Evolutionary conservation across 1,284 basidiomycete species (phyloP), one percentile per base, ranked within the genome.

Genomic region (Cutaneotrichosporon sp.): DNA sequence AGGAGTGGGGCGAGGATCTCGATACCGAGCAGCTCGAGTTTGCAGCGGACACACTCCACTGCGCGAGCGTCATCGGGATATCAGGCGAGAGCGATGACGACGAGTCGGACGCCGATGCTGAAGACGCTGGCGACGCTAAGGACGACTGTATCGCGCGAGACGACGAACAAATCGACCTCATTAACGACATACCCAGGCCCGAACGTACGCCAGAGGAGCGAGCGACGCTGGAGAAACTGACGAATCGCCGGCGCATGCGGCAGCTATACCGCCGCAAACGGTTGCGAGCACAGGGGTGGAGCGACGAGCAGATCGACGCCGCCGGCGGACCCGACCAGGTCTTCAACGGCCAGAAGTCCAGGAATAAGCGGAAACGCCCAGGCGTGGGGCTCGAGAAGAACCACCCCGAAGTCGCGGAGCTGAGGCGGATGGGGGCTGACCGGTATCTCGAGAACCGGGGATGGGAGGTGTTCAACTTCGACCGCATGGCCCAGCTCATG

Each of bases 251-350:
- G 19, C 43, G 54, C 2, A 57, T 48, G 32, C 54, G 70, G 20
- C 59, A 61, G 27, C 51, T 43, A 31, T 63, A 64, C 20, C 55
- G 70, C 14, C 50, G 49, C 2, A 54, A 55, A 19, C 53, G 52
- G 46, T 56, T 69, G 17, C 7, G 58, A 11, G 46, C 56, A 4
- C 59, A 54, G 26, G 70, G 68, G 0, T 55, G 63, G 54, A 65
- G 57, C 4, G 46, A 44, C 17, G 52, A 57, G 27, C 54, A 60
- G 48, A 65, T 70, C 12, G 52, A 54, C 7, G 27, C 20, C 3
- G 49, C 38, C 11, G 66, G 68, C 11, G 68, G 66, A 7, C 60
- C 64, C 1, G 68, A 70, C 45, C 60, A 49, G 3, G 48, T 65
- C 10, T 65, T 57, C 20, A 26, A 14, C 14, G 26, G 24, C 16